Conservation (phyloP, 345 rosid genomes). For the Noccaea bulbosa region DNA sequence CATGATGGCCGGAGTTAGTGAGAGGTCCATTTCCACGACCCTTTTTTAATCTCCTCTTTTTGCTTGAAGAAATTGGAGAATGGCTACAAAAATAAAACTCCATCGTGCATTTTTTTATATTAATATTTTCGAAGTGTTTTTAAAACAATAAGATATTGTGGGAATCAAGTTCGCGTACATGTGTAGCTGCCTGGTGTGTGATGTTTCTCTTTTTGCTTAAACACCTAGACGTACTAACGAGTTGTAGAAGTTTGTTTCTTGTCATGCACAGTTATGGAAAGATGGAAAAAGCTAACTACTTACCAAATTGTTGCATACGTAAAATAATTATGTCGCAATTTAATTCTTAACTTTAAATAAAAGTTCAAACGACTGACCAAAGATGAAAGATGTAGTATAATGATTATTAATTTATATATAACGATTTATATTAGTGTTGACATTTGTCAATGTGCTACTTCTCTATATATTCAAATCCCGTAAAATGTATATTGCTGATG, state of each 20-base stretch:
- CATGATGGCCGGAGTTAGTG: slow-evolving; percentile 5
- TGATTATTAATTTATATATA: not conserved
- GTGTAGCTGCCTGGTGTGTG: not conserved
- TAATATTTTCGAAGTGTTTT: not conserved
- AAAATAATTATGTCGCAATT: not conserved
- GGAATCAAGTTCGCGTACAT: not conserved
- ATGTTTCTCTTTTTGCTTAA: not conserved
- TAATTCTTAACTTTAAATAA: not conserved
- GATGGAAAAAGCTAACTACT: not conserved
- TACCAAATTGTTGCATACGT: slow-evolving; percentile 1
- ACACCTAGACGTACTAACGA: not conserved
- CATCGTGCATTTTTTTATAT: slow-evolving; percentile 4
- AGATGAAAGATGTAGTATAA: not conserved
- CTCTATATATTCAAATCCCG: too few species aligned
- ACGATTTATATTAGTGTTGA: not conserved
- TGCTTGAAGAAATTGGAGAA: not conserved
- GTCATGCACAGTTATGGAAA: slow-evolving; percentile 21
- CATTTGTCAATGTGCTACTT: too few species aligned
- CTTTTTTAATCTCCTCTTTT: not conserved
- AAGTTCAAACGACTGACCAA: not conserved
- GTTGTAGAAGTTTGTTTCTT: not conserved
- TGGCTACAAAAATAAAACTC: slow-evolving; percentile 3
- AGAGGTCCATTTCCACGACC: slow-evolving; percentile 23
- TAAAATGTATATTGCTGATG: too few species aligned
- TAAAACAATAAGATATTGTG: not conserved